Base-by-base conservation (phyloP, 495 filamentous ascomycete genomes). In the Penicillium pancosmium region DNA sequence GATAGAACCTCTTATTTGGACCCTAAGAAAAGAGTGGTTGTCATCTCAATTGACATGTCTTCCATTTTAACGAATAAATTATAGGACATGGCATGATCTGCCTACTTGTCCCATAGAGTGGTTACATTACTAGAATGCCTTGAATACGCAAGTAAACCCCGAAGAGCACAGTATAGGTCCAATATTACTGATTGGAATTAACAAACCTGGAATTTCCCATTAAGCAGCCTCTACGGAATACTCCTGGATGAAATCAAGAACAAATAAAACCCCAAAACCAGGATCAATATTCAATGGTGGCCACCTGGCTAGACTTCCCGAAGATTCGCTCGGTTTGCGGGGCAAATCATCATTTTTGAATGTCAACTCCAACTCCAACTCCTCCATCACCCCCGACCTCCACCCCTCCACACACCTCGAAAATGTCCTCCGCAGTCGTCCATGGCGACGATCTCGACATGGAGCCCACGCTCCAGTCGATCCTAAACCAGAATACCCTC, bases 391-490 rank as follows among this genome's bases (percentile, higher is more conserved):
- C 27, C 27, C 25, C 31, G 18, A 46, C 54, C 55, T 27, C 36
- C 13, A 38, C 55, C 56, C 63, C 23, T 41, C 33, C 51, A 16
- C 35, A 36, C 21, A 57, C 49, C 33, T 19, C 50, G 68, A 82
- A 54, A 56, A 88, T 90, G 86, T 86, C 87, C 18, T 78, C 73
- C 59, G 81, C 86, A 31, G 71, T 86, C 50, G 72, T 91, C 63
- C 80, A 88, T 59, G 73, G 77, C 63, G 90, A 91, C 70, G 86
- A 90, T 56, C 86, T 89, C 64, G 88, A 90, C 71, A 83, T 98
- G 76, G 92, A 95, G 80, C 91, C 95, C 16, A 91, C 91, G 38
- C 90, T 99, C 69, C 90, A 97, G 82, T 89, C 90, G 46, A 91
- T 99, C 66, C 82, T 98, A 67, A 90, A 92, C 78, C 94, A 99